Conservation (phyloP, 202 grass and related monocot species). For the Zizania palustris region DNA sequence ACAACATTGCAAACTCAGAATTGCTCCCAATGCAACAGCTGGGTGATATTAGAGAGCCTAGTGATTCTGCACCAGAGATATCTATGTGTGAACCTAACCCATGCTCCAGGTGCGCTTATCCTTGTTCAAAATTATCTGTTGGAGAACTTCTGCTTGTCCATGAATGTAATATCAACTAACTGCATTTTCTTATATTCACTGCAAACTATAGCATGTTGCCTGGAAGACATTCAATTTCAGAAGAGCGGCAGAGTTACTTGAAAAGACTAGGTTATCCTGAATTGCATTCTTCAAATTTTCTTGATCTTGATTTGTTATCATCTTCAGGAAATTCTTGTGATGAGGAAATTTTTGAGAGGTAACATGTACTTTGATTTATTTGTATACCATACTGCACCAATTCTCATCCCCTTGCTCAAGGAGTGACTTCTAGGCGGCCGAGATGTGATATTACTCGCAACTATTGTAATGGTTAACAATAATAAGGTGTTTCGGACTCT, state of each 20-base stretch:
- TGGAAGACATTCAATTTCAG: slow-evolving; percentile 60
- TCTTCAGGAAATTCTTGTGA: slow-evolving; percentile 93
- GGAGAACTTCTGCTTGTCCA: slow-evolving; percentile 17
- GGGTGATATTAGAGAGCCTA: slow-evolving; percentile 57
- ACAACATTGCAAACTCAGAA: slow-evolving; percentile 41
- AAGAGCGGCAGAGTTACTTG: slow-evolving; percentile 59
- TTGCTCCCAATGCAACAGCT: slow-evolving; percentile 59
- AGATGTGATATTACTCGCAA: neutral
- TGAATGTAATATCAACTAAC: slow-evolving; percentile 25
- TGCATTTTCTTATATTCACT: slow-evolving; percentile 33
- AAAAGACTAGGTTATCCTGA: slow-evolving; percentile 66
- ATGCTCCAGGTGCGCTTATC: slow-evolving; percentile 59
- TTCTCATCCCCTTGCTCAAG: neutral
- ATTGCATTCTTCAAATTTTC: slow-evolving; percentile 84
- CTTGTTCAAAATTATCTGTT: neutral
- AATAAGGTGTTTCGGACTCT: slow-evolving; percentile 32
- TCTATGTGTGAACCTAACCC: slow-evolving; percentile 54
- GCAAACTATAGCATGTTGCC: slow-evolving; percentile 51
- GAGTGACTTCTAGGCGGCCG: neutral
- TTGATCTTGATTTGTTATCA: slow-evolving; percentile 87
- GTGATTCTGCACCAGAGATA: slow-evolving; percentile 89
- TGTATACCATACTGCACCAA: neutral
- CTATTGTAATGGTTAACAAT: neutral
- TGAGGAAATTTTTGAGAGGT: slow-evolving; percentile 83
- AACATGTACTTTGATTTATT: slow-evolving; percentile 27